phyloP scores from a whole-genome alignment of 2,329 filamentous ascomycete genomes.

The Colletotrichum noveboracense region DNA sequence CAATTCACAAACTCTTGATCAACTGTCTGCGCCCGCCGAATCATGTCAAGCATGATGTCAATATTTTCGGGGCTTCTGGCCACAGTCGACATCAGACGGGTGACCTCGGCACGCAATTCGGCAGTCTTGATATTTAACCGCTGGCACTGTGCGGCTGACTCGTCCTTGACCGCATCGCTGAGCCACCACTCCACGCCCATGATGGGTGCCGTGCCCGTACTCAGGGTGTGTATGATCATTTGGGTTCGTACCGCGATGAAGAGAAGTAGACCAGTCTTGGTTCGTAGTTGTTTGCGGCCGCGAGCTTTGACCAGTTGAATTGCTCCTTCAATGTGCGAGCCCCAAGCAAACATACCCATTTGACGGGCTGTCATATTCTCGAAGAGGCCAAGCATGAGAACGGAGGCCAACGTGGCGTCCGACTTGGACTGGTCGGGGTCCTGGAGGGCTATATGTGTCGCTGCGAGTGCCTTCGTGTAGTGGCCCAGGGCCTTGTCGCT shows the following conservation, averaged over 20 bases:
- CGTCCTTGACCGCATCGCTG: slow-evolving; percentile 54
- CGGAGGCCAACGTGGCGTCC: slow-evolving; percentile 65
- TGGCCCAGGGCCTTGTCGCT: slow-evolving; percentile 50
- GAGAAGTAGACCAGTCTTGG: slow-evolving; percentile 57
- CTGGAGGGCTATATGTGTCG: slow-evolving; percentile 57
- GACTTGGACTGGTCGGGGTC: slow-evolving; percentile 53
- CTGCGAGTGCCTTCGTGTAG: slow-evolving; percentile 60
- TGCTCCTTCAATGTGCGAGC: slow-evolving; percentile 69
- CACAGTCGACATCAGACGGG: slow-evolving; percentile 51
- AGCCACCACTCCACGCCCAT: slow-evolving; percentile 68
- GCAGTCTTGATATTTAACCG: slow-evolving; percentile 58
- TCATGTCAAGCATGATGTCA: slow-evolving; percentile 55
- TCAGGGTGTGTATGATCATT: slow-evolving; percentile 65
- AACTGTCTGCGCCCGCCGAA: slow-evolving; percentile 54
- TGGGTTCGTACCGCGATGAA: slow-evolving; percentile 66
- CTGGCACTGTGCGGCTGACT: slow-evolving; percentile 52
- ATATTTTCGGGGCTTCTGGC: slow-evolving; percentile 54
- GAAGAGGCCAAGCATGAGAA: slow-evolving; percentile 65
- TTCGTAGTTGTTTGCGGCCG: slow-evolving; percentile 59
- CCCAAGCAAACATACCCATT: slow-evolving; percentile 52
- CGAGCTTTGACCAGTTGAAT: slow-evolving; percentile 64
- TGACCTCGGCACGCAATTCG: slow-evolving; percentile 61
- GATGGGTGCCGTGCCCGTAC: slow-evolving; percentile 54
- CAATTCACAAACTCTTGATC: slow-evolving; percentile 59
- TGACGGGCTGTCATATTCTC: slow-evolving; percentile 46